phyloP scores from a whole-genome alignment of 495 filamentous ascomycete species.

The Letharia columbiana region DNA sequence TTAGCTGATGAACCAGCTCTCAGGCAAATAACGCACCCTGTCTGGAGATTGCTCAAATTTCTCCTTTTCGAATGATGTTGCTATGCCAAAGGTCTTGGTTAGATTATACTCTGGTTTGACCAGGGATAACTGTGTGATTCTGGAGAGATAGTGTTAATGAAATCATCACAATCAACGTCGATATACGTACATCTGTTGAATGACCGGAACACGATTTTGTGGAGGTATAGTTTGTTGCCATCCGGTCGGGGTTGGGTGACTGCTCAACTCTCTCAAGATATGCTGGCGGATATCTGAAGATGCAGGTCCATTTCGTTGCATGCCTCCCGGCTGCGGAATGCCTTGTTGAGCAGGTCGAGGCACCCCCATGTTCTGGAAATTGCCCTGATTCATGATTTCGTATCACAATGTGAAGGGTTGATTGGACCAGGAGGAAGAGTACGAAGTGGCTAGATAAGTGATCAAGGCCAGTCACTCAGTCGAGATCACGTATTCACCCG shows the following conservation, averaged over 20 bases:
- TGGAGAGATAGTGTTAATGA: neutral
- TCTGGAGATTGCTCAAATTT: slow-evolving; percentile 40
- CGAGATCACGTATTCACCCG: neutral
- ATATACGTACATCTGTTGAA: slow-evolving; percentile 43
- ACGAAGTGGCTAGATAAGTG: neutral
- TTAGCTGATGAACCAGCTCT: neutral
- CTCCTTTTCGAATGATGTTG: slow-evolving; percentile 41
- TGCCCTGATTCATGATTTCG: slow-evolving; percentile 38
- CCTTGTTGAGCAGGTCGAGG: slow-evolving; percentile 28
- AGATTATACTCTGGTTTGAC: slow-evolving; percentile 42
- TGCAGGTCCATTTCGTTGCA: slow-evolving; percentile 32
- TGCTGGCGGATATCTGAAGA: slow-evolving; percentile 30
- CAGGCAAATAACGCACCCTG: slow-evolving; percentile 30
- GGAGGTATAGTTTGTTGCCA: slow-evolving; percentile 40
- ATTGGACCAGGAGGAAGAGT: neutral
- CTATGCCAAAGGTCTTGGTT: slow-evolving; percentile 35
- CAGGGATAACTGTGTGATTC: slow-evolving; percentile 33
- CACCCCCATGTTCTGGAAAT: slow-evolving; percentile 33
- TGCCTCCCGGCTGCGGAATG: slow-evolving; percentile 31
- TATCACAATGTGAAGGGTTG: neutral
- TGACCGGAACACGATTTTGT: slow-evolving; percentile 35
- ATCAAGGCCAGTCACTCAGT: neutral
- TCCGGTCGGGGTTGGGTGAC: slow-evolving; percentile 36
- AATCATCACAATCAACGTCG: neutral
- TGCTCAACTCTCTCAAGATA: slow-evolving; percentile 34